Conservation (phyloP, 2,329 filamentous ascomycete species). For the Cytospora schulzeri region DNA sequence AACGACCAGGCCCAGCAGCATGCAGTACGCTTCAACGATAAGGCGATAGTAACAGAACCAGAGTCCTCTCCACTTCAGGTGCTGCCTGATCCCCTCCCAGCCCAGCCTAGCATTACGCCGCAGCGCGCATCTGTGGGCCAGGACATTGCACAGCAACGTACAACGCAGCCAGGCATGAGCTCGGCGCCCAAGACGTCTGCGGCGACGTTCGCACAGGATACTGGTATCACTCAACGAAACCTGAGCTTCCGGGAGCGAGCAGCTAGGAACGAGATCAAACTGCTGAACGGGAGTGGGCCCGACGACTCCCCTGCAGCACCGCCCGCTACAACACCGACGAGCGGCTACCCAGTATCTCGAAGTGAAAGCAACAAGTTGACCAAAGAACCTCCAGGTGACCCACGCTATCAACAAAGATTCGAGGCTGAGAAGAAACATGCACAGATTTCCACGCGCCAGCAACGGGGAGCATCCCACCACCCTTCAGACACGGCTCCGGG, state of each 20-base stretch:
- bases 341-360: slow-evolving; percentile 45
- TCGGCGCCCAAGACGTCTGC: slow-evolving; percentile 32
- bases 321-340: slow-evolving; percentile 36
- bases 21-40: slow-evolving; percentile 39
- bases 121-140: slow-evolving; percentile 23
- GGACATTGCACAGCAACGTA: slow-evolving; percentile 35
- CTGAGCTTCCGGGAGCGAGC: slow-evolving; percentile 64
- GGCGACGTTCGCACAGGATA: slow-evolving; percentile 32
- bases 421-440: slow-evolving; percentile 45
- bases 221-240: slow-evolving; percentile 53
- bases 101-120: slow-evolving; percentile 33
- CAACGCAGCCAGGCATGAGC: slow-evolving; percentile 32
- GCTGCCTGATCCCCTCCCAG: slow-evolving; percentile 31
- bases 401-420: slow-evolving; percentile 46
- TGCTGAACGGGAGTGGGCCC: slow-evolving; percentile 35
- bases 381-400: slow-evolving; percentile 59
- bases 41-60: slow-evolving; percentile 31
- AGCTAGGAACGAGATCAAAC: slow-evolving; percentile 45
- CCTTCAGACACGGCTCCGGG: slow-evolving; percentile 5
- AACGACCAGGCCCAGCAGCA: slow-evolving; percentile 33
- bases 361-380: slow-evolving; percentile 61
- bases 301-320: slow-evolving; percentile 32
- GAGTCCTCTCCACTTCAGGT: slow-evolving; percentile 32
- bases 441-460: neutral
- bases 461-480: slow-evolving; percentile 11